These are phyloP conservation scores for Aspergillus ustus DNA, from an alignment of 2,329 filamentous ascomycete genomes.

Conservation along the genomic window DNA sequence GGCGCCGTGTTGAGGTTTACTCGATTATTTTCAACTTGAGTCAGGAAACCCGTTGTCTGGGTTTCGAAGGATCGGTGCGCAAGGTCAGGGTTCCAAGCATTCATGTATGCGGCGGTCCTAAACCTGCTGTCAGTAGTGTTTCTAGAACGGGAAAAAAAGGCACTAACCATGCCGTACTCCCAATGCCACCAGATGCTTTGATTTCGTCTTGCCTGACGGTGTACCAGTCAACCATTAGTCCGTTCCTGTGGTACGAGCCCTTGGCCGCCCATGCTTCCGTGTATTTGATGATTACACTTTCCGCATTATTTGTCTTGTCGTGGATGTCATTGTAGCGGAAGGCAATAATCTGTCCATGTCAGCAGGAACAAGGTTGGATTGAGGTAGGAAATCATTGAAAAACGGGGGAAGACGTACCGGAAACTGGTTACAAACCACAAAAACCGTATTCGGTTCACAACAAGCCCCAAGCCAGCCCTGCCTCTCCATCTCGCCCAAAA, in stretches of 20 bases:
- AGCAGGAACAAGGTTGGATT: background rate
- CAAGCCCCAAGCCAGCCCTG: conserved; percentile 48
- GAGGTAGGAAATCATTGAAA: background rate
- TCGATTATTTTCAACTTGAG: background rate
- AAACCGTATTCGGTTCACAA: conserved; percentile 49
- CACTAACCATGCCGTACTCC: conserved; percentile 34
- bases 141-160: background rate
- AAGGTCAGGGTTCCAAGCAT: conserved; percentile 10
- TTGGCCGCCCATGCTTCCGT: conserved; percentile 37
- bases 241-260: conserved; percentile 35
- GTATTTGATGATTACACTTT: conserved; percentile 44
- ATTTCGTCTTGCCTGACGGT: conserved; percentile 33
- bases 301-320: conserved; percentile 37
- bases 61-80: background rate
- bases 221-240: conserved; percentile 32
- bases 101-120: conserved; percentile 15
- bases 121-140: background rate
- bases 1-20: background rate
- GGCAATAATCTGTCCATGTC: conserved; percentile 38
- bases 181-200: conserved; percentile 24
- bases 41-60: conserved; percentile 1
- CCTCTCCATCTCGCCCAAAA: conserved; percentile 44
- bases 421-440: conserved; percentile 48
- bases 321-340: conserved; percentile 44
- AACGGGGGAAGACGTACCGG: conserved; percentile 33